Evolutionary conservation across 2,329 filamentous ascomycete genomes (phyloP), one percentile per base, ranked within the genome.

Genomic region (Anisogramma anomala): DNA sequence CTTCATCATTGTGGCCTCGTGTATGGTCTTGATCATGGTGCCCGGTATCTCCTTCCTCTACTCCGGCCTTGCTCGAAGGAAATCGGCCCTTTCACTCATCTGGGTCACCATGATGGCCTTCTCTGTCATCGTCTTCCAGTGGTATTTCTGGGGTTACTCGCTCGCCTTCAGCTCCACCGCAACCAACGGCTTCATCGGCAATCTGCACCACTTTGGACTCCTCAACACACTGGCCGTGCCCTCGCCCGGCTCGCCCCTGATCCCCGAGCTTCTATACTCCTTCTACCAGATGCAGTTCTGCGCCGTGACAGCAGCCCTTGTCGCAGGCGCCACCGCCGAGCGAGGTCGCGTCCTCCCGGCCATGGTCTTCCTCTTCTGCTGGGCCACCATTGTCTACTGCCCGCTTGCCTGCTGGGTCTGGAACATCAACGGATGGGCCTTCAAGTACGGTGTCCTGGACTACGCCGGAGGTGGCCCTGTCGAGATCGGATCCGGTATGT

Each of bases 221-320:
- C 81, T 77, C 70, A 84, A 87, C 56, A 85, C 86, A 2, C 72
- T 94, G 53, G 91, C 75, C 39, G 69, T 72, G 33, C 88, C 88
- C n/a, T 93, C 85, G 46, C 85, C 83, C 19, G 91, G 88, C 42
- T 93, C 84, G 23, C 82, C 87, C 14, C 72, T 95, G 47, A 79
- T 96, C 53, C 86, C 91, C 1, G 85, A 87, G 56, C 71, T 98
- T 30, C 74, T 96, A 3, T 96, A 91, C 64, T 83, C 86, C 30
- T 94, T 96, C 64, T 96, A 95, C 64, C 84, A 94, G 84, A 85
- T 96, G 82, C 88, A 94, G 82, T 98, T 98, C 71, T 91, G 84
- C 60, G 84, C 78, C 54, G 86, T 94, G 49, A 98, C 89, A 11
- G 87, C 79, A 39, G 87, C 86, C 42, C 94, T 98, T 55, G 76